Conservation (phyloP, 164 flowering plant species). For the Magnolia sinica region DNA sequence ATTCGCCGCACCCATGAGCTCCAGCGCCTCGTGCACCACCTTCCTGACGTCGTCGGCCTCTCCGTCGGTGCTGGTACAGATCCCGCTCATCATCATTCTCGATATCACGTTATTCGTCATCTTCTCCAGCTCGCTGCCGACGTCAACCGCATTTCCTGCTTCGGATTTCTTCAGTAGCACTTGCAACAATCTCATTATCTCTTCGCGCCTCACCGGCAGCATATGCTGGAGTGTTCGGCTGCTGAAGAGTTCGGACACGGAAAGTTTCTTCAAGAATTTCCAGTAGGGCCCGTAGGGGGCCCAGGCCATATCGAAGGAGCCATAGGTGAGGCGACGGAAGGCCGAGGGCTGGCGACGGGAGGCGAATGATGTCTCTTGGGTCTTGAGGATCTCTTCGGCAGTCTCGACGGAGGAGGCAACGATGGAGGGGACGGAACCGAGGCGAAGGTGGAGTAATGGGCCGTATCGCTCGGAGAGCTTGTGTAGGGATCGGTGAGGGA, state of each 20-base stretch:
- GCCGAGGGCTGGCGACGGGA: constrained; percentile 39
- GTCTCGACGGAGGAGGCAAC: constrained; percentile 39
- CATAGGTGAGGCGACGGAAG: constrained; percentile 40
- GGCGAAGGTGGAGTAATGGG: constrained; percentile 42
- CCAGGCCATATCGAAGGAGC: constrained; percentile 44
- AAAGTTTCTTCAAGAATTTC: constrained; percentile 51
- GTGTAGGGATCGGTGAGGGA: constrained; percentile 45
- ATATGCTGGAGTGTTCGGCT: constrained; percentile 24
- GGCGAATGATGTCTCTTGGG: constrained; percentile 41
- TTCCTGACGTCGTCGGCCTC: constrained; percentile 31
- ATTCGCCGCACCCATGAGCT: constrained; percentile 38
- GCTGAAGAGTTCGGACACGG: constrained; percentile 43
- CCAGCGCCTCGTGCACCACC: constrained; percentile 31
- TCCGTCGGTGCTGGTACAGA: constrained; percentile 28
- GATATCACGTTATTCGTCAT: constrained; percentile 45
- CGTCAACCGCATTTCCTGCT: constrained; percentile 27
- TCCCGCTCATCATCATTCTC: constrained; percentile 36
- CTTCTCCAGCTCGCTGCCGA: constrained; percentile 30
- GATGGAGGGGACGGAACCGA: constrained; percentile 41
- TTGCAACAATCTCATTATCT: constrained; percentile 24
- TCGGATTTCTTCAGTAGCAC: constrained; percentile 18
- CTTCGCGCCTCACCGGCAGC: constrained; percentile 23
- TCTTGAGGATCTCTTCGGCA: constrained; percentile 37
- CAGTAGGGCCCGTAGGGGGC: constrained; percentile 50
- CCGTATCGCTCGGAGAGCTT: constrained; percentile 34